Conservation (phyloP, 2,329 filamentous ascomycete species). For the Phyllosticta paracitricarpa region DNA sequence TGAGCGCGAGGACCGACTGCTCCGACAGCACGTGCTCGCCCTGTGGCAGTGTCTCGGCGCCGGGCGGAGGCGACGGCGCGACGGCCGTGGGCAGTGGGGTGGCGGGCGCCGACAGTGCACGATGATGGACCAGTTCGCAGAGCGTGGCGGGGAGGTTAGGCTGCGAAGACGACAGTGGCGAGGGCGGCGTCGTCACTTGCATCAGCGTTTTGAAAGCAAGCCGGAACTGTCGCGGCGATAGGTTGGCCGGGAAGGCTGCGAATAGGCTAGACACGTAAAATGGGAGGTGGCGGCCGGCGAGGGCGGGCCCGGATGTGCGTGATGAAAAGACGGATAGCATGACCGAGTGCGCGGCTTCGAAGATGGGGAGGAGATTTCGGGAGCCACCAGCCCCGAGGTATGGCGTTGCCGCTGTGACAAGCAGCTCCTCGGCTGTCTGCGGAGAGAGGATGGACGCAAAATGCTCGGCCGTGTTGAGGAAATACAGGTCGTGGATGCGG, state of each 20-base stretch:
- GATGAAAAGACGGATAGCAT: slow-evolving; percentile 71
- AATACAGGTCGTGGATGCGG: slow-evolving; percentile 72
- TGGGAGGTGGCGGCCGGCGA: slow-evolving; percentile 63
- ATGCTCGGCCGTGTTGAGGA: slow-evolving; percentile 78
- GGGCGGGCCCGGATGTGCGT: slow-evolving; percentile 57
- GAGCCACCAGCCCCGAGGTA: slow-evolving; percentile 58
- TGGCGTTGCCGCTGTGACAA: slow-evolving; percentile 62
- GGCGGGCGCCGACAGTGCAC: slow-evolving; percentile 47
- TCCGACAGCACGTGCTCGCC: slow-evolving; percentile 50
- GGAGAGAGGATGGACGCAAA: slow-evolving; percentile 62
- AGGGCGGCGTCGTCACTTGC: slow-evolving; percentile 71
- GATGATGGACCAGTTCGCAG: slow-evolving; percentile 65
- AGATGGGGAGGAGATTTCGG: slow-evolving; percentile 55
- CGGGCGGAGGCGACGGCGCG: slow-evolving; percentile 23
- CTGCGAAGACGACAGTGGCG: slow-evolving; percentile 59
- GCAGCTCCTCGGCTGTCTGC: slow-evolving; percentile 57
- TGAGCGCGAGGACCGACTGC: slow-evolving; percentile 65
- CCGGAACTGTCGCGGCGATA: slow-evolving; percentile 78
- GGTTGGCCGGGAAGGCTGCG: slow-evolving; percentile 63
- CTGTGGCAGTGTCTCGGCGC: slow-evolving; percentile 18
- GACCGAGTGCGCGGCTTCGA: slow-evolving; percentile 79
- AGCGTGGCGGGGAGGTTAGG: slow-evolving; percentile 71
- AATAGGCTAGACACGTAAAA: slow-evolving; percentile 79
- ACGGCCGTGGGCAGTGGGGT: slow-evolving; percentile 29
- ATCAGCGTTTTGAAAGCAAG: slow-evolving; percentile 80